Evolutionary conservation across 2,329 filamentous ascomycete genomes (phyloP), one percentile per base, ranked within the genome.

Genomic region (Hymenoscyphus albidus): DNA sequence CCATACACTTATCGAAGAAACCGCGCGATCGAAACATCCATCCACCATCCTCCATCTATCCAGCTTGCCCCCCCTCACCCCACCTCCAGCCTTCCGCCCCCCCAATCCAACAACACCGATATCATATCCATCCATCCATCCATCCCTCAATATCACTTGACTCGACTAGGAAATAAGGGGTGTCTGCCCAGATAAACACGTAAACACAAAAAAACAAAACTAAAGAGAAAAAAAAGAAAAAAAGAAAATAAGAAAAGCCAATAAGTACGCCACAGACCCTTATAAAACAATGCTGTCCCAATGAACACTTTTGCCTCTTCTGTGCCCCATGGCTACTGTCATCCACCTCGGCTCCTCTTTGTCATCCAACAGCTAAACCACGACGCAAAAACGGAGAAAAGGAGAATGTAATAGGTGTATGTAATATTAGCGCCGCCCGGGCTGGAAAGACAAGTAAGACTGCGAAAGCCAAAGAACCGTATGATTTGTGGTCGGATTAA

Each of bases 401-500:
- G 16, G 18, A 16, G 31, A n/a, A 57, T 14, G 14, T 16, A 32
- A 31, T 32, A 57, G 16, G n/a, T 38, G 55, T 57, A 32, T 32
- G 56, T 58, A 58, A 58, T n/a, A 39, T 14, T 22, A 40, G 32
- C 51, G 60, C 60, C 60, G 18, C 60, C 60, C 60, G 59, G 60
- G 60, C 48, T 35, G 31, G 18, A 31, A 48, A 62, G 42, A 38
- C 12, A 32, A 62, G 55, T 57, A 44, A 16, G 60, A 62, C 60
- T 62, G 60, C 27, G 60, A 62, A 57, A 48, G 35, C 56, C 48
- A n/a, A n/a, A 31, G 22, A 56, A 55, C 32, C 44, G 32, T 55
- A 40, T 62, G 40, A 56, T 35, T 57, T 38, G 60, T 48, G 59
- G 63, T 56, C 56, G 55, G 55, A 59, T 42, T 65, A 58, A 65